A percentile compares a stretch with the other conserved stretches of the same genome.
phyloP scores from a whole-genome alignment of 1,139 yeast genomes.

The Pneumocystis murina region DNA sequence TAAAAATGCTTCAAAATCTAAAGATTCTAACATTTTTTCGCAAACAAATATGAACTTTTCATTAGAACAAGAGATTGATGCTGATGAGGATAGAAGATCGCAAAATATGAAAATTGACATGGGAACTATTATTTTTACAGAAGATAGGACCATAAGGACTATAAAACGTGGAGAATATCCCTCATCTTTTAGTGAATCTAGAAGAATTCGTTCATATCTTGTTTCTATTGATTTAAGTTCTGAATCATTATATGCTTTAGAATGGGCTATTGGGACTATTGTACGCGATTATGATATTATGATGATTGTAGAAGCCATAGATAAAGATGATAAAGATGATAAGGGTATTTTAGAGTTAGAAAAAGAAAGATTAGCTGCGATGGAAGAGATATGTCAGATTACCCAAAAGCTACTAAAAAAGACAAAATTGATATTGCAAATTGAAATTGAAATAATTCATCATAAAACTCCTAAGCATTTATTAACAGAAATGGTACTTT shows the following conservation, averaged over 20 bases:
- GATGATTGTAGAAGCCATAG: slow-evolving; percentile 64
- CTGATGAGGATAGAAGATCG: slow-evolving; percentile 51
- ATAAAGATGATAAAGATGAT: slow-evolving; percentile 30
- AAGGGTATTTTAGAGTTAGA: slow-evolving; percentile 14
- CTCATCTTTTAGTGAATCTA: slow-evolving; percentile 29
- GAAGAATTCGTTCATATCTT: slow-evolving; percentile 49
- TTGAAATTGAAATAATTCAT: slow-evolving; percentile 60
- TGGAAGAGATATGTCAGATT: slow-evolving; percentile 46
- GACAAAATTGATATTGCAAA: slow-evolving; percentile 64
- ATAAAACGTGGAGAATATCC: slow-evolving; percentile 57
- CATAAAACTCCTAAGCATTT: slow-evolving; percentile 82
- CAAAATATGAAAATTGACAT: slow-evolving; percentile 44
- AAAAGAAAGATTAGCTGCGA: slow-evolving; percentile 39
- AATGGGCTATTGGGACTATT: slow-evolving; percentile 81
- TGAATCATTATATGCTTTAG: slow-evolving; percentile 72
- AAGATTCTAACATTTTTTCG: not conserved
- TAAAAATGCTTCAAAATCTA: not conserved
- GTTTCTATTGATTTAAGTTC: slow-evolving; percentile 73
- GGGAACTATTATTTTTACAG: slow-evolving; percentile 32
- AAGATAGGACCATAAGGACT: slow-evolving; percentile 36
- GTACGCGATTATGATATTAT: slow-evolving; percentile 72
- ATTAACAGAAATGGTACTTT: slow-evolving; percentile 45
- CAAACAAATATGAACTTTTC: slow-evolving; percentile 41
- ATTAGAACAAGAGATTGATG: slow-evolving; percentile 51
- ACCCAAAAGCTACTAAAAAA: slow-evolving; percentile 45